Base-by-base conservation (phyloP, 108 stramenopile genomes). In the Bacterosira constricta region DNA sequence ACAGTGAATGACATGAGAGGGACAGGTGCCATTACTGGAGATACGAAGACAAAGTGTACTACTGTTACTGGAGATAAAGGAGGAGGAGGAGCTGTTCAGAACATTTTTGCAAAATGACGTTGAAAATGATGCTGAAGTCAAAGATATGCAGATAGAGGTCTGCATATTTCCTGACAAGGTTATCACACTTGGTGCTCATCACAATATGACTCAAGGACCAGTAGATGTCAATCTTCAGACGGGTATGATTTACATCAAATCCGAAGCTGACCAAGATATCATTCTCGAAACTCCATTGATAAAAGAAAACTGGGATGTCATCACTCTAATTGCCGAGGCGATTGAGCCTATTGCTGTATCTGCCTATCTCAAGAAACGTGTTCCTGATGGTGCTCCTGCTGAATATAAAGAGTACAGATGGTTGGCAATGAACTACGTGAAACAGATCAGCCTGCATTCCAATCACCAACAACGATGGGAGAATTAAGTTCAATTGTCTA, bases 381-480 rank as follows among this genome's bases (percentile, higher is more conserved):
- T n/a, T n/a, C n/a, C n/a, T n/a, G n/a, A n/a, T n/a, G n/a, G n/a
- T n/a, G n/a, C n/a, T n/a, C n/a, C n/a, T n/a, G n/a, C n/a, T n/a
- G n/a, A n/a, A n/a, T n/a, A n/a, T n/a, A 4, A 45, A 5, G 5
- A 45, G 17, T 3, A 15, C 3, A 45, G 44, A 2, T 15, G 44
- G 3, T 3, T 3, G 2, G 17, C 44, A 45, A 3, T 17, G 15
- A 18, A 45, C 44, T 45, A 17, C 18, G 18, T 15, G 13, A 50
- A 50, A n/a, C 25, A 50, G 49, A 57, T 57, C n/a, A 13, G 30
- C 13, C 31, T 57, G 15, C 56, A 57, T 36, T 30, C 56, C 3
- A 20, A 20, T n/a, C 56, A 57, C 36, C 56, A 57, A 17, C 56
- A 57, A n/a, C 56, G 56, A 17, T 57, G 56, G 1, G 56, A 57